Base-by-base conservation (phyloP, 2,329 filamentous ascomycete species). In the Ascocoryne sarcoides region DNA sequence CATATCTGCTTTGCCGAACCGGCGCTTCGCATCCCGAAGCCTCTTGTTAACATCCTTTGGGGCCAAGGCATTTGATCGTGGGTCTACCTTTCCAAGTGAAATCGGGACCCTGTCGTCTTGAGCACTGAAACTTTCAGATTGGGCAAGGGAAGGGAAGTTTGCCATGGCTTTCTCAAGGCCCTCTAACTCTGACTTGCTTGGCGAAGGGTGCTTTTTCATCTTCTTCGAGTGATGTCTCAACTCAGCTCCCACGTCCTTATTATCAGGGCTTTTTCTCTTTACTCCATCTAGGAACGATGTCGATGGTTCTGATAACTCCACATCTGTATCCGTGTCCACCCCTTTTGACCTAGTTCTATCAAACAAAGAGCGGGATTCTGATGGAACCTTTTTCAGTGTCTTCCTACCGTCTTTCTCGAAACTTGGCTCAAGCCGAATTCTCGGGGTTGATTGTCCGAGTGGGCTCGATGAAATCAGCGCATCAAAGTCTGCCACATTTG, bases 371-470 rank as follows among this genome's bases (percentile, higher is more conserved):
- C 39, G 51, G 3, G 39, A 39, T 9, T 45, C 42, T 9, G 40
- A 46, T 4, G 44, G 43, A n/a, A 50, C 46, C 10, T 43, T 42
- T 18, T 40, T 47, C 26, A 53, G 18, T 14, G 32, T 40, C 10
- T 39, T 47, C 14, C 29, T 49, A 5, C 45, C 49, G 37, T 44
- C 30, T 19, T 43, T 36, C 20, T 51, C 48, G 12, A 51, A 45
- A 3, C 37, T 39, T 16, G 51, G 49, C 15, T 53, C 50, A 7
- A 54, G 38, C 4, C 49, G 48, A 20, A 52, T 43, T 28, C 48
- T 43, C 34, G 54, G 55, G 1, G 55, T 58, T n/a, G 55, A 58
- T 14, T 56, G 48, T 10, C 38, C 54, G 5, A 46, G 32, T 4
- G 55, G 55, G 33, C 53, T 55, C 8, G 53, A 56, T 1, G 55